These are phyloP conservation scores for Sordaria brevicollis DNA, from an alignment of 495 filamentous ascomycete species.

Conservation along the genomic window DNA sequence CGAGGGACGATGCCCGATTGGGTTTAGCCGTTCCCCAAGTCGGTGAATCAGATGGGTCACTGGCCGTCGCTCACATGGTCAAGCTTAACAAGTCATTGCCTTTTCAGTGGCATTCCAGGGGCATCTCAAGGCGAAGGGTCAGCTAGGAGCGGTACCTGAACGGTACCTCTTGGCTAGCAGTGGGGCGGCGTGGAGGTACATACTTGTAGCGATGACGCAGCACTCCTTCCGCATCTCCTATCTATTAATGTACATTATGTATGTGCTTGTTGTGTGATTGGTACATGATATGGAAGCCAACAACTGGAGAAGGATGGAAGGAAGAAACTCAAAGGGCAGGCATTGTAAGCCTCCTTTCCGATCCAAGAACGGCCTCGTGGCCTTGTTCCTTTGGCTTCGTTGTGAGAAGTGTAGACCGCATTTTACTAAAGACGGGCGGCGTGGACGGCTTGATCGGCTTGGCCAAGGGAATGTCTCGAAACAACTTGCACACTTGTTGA, in stretches of 20 bases:
- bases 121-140: not conserved
- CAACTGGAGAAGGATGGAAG: not conserved
- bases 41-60: conserved; percentile 19
- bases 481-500: not conserved
- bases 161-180: not conserved
- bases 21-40: conserved; percentile 3
- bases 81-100: not conserved
- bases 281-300: not conserved
- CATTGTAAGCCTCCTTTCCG: not conserved
- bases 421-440: not conserved
- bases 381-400: not conserved
- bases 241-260: not conserved
- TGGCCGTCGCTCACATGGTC: conserved; percentile 16
- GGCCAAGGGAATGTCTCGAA: not conserved
- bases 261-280: too few relatives aligned
- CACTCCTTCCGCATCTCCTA: not conserved
- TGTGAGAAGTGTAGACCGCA: not conserved
- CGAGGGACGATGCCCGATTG: not conserved
- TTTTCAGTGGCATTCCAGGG: not conserved
- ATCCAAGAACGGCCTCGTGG: not conserved
- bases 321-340: too few relatives aligned
- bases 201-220: not conserved
- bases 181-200: not conserved
- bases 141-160: not conserved
- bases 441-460: not conserved